Conservation (phyloP, 2,329 filamentous ascomycete genomes). For the Colletotrichum gigasporum region DNA sequence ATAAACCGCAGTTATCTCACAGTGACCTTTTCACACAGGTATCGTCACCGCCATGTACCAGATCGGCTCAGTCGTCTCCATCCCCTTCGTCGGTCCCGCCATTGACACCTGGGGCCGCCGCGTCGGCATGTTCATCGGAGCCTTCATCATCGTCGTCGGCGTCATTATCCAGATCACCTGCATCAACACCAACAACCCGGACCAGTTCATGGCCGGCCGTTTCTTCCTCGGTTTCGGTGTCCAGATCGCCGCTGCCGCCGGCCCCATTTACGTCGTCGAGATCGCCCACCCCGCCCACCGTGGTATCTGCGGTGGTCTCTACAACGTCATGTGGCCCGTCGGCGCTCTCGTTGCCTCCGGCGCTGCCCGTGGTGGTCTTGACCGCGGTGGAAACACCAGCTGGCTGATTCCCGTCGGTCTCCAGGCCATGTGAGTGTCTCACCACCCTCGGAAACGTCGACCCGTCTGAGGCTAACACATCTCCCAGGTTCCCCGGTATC, state of each 20-base stretch:
- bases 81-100: conserved; percentile 57
- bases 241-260: conserved; percentile 66
- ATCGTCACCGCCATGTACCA: conserved; percentile 60
- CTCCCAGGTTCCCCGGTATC: conserved; percentile 44
- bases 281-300: conserved; percentile 70
- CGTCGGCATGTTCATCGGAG: conserved; percentile 56
- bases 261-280: conserved; percentile 72
- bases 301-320: conserved; percentile 67
- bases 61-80: conserved; percentile 57
- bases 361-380: conserved; percentile 51
- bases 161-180: conserved; percentile 37
- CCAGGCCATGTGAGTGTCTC: conserved; percentile 39
- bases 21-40: not conserved
- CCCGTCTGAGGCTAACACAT: conserved; percentile 30
- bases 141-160: conserved; percentile 51
- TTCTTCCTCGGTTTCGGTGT: conserved; percentile 68
- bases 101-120: conserved; percentile 59
- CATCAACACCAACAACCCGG: conserved; percentile 45
- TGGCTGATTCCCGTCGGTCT: conserved; percentile 53
- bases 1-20: no score
- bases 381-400: conserved; percentile 40
- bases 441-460: no score
- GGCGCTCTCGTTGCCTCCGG: conserved; percentile 57
- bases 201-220: conserved; percentile 65
- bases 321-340: conserved; percentile 44